A percentile compares a stretch with the other conserved stretches of the same genome.
Evolutionary conservation across 208 protist species (phyloP).

Genomic region (Acanthamoeba triangularis): DNA sequence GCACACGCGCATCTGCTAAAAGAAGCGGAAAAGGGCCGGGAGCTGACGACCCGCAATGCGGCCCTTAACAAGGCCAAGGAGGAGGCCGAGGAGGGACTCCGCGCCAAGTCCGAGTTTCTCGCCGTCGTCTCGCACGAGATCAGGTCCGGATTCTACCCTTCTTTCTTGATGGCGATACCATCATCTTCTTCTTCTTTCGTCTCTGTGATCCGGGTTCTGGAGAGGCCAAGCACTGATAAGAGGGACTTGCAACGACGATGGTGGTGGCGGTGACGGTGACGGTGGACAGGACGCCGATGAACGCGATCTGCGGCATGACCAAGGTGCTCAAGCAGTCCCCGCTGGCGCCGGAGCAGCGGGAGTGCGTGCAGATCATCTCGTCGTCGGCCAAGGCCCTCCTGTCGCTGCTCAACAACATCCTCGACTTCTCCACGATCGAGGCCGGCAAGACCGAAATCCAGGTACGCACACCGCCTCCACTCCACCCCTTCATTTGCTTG

Average conservation of each 20-base stretch:
- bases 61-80: conserved; percentile 23
- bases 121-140: conserved; percentile 83
- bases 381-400: conserved; percentile 77
- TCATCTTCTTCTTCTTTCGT: neutral
- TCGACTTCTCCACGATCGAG: conserved; percentile 86
- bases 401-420: conserved; percentile 82
- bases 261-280: neutral
- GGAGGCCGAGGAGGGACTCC: conserved; percentile 59
- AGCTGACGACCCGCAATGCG: neutral
- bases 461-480: conserved; percentile 1
- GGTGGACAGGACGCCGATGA: conserved; percentile 75
- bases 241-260: neutral
- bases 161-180: too few relatives aligned
- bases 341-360: conserved; percentile 55
- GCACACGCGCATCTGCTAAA: conserved; percentile 25
- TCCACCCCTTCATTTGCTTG: neutral
- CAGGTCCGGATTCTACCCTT: neutral
- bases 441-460: conserved; percentile 75
- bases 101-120: conserved; percentile 83
- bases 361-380: conserved; percentile 81
- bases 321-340: conserved; percentile 73
- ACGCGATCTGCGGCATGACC: conserved; percentile 82
- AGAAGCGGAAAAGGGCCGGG: neutral
- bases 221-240: too few relatives aligned
- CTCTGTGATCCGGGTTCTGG: too few relatives aligned